phyloP scores from a whole-genome alignment of 2,329 filamentous ascomycete species.

The Botrytis galanthina region DNA sequence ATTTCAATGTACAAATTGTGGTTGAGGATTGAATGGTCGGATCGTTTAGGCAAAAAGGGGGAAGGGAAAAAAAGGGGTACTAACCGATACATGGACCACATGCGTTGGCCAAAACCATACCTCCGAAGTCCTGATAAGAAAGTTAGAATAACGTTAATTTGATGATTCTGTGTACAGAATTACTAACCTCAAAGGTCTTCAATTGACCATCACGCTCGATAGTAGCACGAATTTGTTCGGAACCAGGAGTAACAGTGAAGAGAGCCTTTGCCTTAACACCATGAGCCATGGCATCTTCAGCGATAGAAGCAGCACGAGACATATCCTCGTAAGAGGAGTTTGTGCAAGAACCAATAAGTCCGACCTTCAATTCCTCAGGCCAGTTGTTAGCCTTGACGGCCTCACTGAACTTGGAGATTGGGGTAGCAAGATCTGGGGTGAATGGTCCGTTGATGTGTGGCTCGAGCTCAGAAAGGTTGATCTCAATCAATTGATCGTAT shows the following conservation, averaged over 20 bases:
- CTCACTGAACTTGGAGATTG: constrained; percentile 95
- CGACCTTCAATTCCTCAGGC: constrained; percentile 95
- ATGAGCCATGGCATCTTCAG: constrained; percentile 84
- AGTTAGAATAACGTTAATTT: not conserved
- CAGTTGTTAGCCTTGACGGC: constrained; percentile 92
- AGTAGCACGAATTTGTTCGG: constrained; percentile 93
- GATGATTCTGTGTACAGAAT: not conserved
- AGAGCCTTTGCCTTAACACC: constrained; percentile 90
- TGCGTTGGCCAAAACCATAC: constrained; percentile 91
- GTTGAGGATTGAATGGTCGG: not conserved
- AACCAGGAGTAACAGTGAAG: constrained; percentile 95
- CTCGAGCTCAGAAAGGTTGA: constrained; percentile 92
- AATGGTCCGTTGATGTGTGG: constrained; percentile 99
- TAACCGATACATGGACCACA: constrained; percentile 83
- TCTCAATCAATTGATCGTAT: constrained; percentile 94
- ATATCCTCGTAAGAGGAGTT: constrained; percentile 88
- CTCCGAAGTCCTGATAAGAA: constrained; percentile 68
- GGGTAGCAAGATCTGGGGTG: constrained; percentile 95
- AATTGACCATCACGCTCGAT: constrained; percentile 81
- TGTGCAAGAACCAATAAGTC: constrained; percentile 96
- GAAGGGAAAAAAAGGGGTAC: constrained; percentile 17
- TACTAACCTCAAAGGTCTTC: constrained; percentile 71
- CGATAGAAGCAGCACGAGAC: constrained; percentile 88
- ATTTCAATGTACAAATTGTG: not conserved
- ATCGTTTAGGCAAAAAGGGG: not conserved